Evolutionary conservation across 2,329 filamentous ascomycete species (phyloP), one percentile per base, ranked within the genome.

Genomic region (Coniochaeta sp.): DNA sequence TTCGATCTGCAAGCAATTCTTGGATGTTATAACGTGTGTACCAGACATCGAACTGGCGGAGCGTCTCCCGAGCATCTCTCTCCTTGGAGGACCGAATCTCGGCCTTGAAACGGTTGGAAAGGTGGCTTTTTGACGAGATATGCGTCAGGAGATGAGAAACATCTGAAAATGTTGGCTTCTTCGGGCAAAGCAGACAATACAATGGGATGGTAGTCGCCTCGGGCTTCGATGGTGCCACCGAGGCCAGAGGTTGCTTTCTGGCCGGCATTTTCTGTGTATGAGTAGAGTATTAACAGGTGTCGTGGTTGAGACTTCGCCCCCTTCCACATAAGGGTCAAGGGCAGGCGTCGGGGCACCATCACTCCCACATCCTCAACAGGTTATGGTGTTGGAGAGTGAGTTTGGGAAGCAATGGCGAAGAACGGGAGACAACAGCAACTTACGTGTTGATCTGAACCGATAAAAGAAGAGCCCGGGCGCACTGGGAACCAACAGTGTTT

Each of bases 121-220:
- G 79, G 72, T 98, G 93, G n/a, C 89, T 89, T 72, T 97, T 97
- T 64, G 93, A 97, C 62, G 89, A 86, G 63, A 97, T 85, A 71
- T 98, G 93, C 14, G 93, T 98, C 70, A 98, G 84, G 40, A 97
- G 80, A 73, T 97, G 93, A 36, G 93, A 96, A 52, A 92, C 81
- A 73, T 98, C 93, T 60, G 91, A 96, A 75, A 97, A 97, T 32
- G 76, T 83, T 42, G 91, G 90, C 62, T 82, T 83, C 65, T 88
- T 90, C 38, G 89, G 88, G 72, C 93, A 98, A 66, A 96, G 88
- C 69, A 81, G 87, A 83, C 93, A 98, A 66, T 85, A 77, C 56
- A 97, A 84, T 60, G 89, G 86, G 61, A 92, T 52, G 26, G 87
- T 55, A 24, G 42, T n/a, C 71, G 17, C 30, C 24, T 52, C 47